Conservation (phyloP, 345 rosid species). For the Dimocarpus longan region DNA sequence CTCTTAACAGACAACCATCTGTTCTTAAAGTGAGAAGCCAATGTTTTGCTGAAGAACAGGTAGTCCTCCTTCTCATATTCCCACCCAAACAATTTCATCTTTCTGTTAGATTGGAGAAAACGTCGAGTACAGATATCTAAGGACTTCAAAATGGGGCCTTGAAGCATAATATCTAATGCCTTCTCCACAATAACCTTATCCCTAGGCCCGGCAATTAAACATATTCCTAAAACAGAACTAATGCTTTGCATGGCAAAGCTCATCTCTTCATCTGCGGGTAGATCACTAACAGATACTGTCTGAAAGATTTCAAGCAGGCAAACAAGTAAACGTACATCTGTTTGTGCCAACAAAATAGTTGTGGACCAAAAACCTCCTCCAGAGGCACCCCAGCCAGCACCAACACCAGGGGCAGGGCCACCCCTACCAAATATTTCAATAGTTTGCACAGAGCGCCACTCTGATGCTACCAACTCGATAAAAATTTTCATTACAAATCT, state of each 20-base stretch:
- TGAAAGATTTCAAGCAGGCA: constrained; percentile 56
- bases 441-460: constrained; percentile 63
- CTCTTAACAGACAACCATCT: constrained; percentile 71
- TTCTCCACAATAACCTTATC: constrained; percentile 59
- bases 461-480: constrained; percentile 49
- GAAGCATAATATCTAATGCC: constrained; percentile 61
- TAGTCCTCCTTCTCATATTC: constrained; percentile 56
- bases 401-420: constrained; percentile 90
- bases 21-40: constrained; percentile 66
- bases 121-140: constrained; percentile 42
- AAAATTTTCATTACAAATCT: constrained; percentile 48
- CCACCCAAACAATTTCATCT: constrained; percentile 41
- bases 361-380: constrained; percentile 91
- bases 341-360: constrained; percentile 64
- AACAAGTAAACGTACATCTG: constrained; percentile 58
- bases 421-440: constrained; percentile 86
- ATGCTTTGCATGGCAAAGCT: constrained; percentile 37
- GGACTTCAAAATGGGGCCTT: constrained; percentile 53
- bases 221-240: constrained; percentile 57
- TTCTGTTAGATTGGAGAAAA: constrained; percentile 42
- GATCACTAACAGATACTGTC: constrained; percentile 20
- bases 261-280: constrained; percentile 37
- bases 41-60: constrained; percentile 43
- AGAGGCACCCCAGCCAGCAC: constrained; percentile 91
- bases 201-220: constrained; percentile 70